Evolutionary conservation across 768 basidiomycete genomes (phyloP).

Genomic region (Tylopilus subfusipes): DNA sequence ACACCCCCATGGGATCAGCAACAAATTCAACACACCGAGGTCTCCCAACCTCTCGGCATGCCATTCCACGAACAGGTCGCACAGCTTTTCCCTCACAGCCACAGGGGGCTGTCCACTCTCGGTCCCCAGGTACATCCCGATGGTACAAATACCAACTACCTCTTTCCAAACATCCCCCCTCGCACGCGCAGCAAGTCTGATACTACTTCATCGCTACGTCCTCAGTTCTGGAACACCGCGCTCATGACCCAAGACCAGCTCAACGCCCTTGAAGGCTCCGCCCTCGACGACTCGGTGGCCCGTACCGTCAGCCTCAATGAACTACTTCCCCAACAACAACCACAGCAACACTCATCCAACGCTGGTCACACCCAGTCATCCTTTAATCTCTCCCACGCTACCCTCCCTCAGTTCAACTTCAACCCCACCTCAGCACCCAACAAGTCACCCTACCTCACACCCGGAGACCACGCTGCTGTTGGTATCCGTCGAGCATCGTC

Average conservation of each 20-base stretch:
- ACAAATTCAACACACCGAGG: slow-evolving; percentile 36
- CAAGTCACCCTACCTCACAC: slow-evolving; percentile 38
- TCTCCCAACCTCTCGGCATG: slow-evolving; percentile 28
- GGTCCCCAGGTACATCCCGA: slow-evolving; percentile 32
- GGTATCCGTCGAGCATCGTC: slow-evolving; percentile 50
- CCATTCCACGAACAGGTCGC: slow-evolving; percentile 26
- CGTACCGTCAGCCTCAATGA: slow-evolving; percentile 31
- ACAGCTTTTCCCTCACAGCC: slow-evolving; percentile 35
- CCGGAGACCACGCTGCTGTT: slow-evolving; percentile 26
- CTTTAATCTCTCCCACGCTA: slow-evolving; percentile 27
- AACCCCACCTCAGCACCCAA: slow-evolving; percentile 30
- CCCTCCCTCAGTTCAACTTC: slow-evolving; percentile 35
- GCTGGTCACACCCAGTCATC: slow-evolving; percentile 24
- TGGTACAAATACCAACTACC: slow-evolving; percentile 37
- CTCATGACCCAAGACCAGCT: slow-evolving; percentile 38
- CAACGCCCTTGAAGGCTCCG: slow-evolving; percentile 33
- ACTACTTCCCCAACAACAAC: slow-evolving; percentile 27
- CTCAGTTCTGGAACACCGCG: slow-evolving; percentile 48
- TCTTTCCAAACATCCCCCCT: slow-evolving; percentile 36
- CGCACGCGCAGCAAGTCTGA: slow-evolving; percentile 61
- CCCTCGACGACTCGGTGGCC: slow-evolving; percentile 38
- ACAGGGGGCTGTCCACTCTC: slow-evolving; percentile 36
- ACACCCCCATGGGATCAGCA: slow-evolving; percentile 35
- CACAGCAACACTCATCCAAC: slow-evolving; percentile 27
- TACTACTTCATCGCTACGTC: slow-evolving; percentile 46